Percentiles rank a stretch among this genome's conserved stretches.
These are phyloP conservation scores for Penicillium sp. DNA, from an alignment of 2,329 filamentous ascomycete species.

Conservation along the genomic window DNA sequence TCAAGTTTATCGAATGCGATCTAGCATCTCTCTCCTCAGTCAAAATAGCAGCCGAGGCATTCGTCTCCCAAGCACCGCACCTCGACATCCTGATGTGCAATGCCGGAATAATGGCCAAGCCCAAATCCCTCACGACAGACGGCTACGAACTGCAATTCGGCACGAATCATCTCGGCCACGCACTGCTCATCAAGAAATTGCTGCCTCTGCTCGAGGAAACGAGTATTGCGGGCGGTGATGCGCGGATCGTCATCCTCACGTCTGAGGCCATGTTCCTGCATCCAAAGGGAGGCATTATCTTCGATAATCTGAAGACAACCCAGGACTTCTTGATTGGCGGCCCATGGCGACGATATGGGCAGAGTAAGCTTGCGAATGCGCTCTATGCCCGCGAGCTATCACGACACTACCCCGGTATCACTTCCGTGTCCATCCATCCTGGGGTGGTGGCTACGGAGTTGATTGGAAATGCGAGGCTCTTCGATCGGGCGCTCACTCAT, in stretches of 20 bases:
- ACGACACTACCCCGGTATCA: constrained; percentile 40
- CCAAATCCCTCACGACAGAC: constrained; percentile 27
- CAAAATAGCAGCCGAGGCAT: constrained; percentile 13
- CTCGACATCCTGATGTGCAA: constrained; percentile 36
- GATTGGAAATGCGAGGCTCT: constrained; percentile 21
- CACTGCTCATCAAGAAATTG: constrained; percentile 30
- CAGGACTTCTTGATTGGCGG: constrained; percentile 20
- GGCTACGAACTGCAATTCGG: constrained; percentile 37
- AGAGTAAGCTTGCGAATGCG: constrained; percentile 54
- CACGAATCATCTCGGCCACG: constrained; percentile 33
- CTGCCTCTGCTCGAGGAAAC: constrained; percentile 24
- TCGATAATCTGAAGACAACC: constrained; percentile 13
- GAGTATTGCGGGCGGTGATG: constrained; percentile 6
- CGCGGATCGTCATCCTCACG: constrained; percentile 28
- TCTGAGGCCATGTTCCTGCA: constrained; percentile 18
- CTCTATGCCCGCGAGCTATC: constrained; percentile 48
- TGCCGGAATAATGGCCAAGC: constrained; percentile 33
- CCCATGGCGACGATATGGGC: constrained; percentile 43
- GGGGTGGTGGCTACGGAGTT: constrained; percentile 46
- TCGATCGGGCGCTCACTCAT: constrained; percentile 15
- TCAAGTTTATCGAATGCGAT: constrained; percentile 14
- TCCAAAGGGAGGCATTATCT: constrained; percentile 19
- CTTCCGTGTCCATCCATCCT: constrained; percentile 44
- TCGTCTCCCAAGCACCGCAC: constrained; percentile 11
- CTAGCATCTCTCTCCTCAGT: constrained; percentile 17